phyloP scores from a whole-genome alignment of 768 basidiomycete species.

The Tulasnella sp. region DNA sequence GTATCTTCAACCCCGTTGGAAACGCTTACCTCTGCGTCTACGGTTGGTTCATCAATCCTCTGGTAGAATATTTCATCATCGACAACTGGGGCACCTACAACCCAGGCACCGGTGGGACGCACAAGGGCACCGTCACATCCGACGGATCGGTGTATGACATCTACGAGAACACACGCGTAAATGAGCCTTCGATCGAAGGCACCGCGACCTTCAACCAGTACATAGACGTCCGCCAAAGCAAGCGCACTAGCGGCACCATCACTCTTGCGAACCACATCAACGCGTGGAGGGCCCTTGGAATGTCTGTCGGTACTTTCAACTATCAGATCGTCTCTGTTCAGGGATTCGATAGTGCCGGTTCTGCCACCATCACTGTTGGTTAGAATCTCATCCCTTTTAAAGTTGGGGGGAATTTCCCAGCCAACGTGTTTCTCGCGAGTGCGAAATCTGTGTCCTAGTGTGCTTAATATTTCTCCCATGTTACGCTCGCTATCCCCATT shows the following conservation, averaged over 20 bases:
- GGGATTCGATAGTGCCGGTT: conserved; percentile 2
- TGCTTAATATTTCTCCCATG: too few relatives aligned
- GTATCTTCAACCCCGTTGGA: neutral
- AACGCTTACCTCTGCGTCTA: conserved; percentile 9
- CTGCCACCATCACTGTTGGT: neutral
- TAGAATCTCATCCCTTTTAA: too few relatives aligned
- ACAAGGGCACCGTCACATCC: conserved; percentile 3
- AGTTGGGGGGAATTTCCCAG: too few relatives aligned
- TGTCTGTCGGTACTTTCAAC: conserved; percentile 5
- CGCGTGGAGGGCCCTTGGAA: conserved; percentile 10
- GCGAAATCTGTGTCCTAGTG: too few relatives aligned
- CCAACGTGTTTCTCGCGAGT: too few relatives aligned
- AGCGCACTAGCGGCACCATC: conserved; percentile 10
- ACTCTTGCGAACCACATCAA: conserved; percentile 16
- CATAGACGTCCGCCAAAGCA: conserved; percentile 7
- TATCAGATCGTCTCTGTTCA: conserved; percentile 14
- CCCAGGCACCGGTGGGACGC: conserved; percentile 5
- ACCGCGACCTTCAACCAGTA: conserved; percentile 15
- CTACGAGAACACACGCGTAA: conserved; percentile 9
- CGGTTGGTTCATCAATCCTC: conserved; percentile 11
- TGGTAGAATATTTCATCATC: conserved; percentile 15
- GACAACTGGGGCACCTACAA: conserved; percentile 10
- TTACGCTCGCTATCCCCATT: too few relatives aligned
- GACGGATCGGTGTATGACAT: conserved; percentile 14
- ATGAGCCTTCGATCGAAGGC: conserved; percentile 13